Evolutionary conservation across 2,329 filamentous ascomycete species (phyloP).

Genomic region (Epichloe uncinata): DNA sequence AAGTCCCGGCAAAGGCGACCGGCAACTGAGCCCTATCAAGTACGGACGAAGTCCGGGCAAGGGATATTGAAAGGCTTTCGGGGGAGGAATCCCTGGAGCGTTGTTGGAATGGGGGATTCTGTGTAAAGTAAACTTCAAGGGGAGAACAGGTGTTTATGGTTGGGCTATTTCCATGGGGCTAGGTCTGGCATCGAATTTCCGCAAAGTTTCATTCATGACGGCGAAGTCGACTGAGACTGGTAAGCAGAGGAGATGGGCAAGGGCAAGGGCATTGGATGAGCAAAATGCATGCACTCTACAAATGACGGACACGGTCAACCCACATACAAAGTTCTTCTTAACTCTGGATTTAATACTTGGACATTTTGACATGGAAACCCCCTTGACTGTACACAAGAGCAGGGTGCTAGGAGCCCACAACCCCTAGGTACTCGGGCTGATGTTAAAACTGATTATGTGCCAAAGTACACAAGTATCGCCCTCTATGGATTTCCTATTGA

Average conservation of each 20-base stretch:
- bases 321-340: background rate
- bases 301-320: background rate
- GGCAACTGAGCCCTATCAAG: slow-evolving; percentile 36
- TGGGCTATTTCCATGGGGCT: background rate
- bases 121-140: background rate
- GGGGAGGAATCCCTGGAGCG: background rate
- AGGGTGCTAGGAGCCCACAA: too few species aligned
- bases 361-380: too few species aligned
- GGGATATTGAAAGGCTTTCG: slow-evolving; percentile 9
- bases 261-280: background rate
- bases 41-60: slow-evolving; percentile 26
- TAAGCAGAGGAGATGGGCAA: background rate
- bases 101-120: background rate
- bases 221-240: background rate
- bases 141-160: background rate
- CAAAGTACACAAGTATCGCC: too few species aligned
- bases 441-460: too few species aligned
- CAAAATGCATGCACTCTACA: background rate
- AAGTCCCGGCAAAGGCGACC: slow-evolving; percentile 36
- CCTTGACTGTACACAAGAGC: too few species aligned
- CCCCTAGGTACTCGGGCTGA: too few species aligned
- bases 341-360: background rate
- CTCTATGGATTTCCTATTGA: too few species aligned
- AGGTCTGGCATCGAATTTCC: background rate
- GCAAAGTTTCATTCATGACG: background rate